phyloP scores from a whole-genome alignment of 2,329 filamentous ascomycete genomes.

The Neonectria punicea region DNA sequence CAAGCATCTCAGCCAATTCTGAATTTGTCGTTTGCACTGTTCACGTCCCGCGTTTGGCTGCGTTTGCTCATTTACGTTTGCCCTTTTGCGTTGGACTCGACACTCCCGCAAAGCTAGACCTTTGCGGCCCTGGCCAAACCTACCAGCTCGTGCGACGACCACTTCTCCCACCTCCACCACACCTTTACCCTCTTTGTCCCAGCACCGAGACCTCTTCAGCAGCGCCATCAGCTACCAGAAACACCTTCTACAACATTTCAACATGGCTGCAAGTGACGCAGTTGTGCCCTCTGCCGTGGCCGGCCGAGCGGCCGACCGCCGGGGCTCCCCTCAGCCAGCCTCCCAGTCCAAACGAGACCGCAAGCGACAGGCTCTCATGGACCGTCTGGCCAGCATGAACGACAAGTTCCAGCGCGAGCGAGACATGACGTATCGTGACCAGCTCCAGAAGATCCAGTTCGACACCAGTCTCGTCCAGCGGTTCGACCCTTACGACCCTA shows the following conservation, averaged over 20 bases:
- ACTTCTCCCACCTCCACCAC: background rate
- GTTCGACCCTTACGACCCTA: conserved; percentile 81
- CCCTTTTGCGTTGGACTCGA: background rate
- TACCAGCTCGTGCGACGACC: conserved; percentile 6
- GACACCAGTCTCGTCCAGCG: conserved; percentile 88
- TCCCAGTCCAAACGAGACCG: conserved; percentile 88
- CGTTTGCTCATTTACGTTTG: background rate
- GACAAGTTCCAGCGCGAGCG: conserved; percentile 83
- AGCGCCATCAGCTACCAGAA: conserved; percentile 1
- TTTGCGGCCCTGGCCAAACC: background rate
- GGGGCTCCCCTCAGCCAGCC: conserved; percentile 49
- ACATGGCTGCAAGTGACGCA: conserved; percentile 55
- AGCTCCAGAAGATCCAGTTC: conserved; percentile 90
- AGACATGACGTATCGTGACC: conserved; percentile 86
- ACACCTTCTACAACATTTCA: conserved; percentile 15
- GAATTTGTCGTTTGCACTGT: background rate
- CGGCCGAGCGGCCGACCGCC: conserved; percentile 49
- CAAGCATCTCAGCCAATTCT: background rate
- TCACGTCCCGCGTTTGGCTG: background rate
- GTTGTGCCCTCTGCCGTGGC: conserved; percentile 46
- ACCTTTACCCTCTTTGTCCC: conserved; percentile 6
- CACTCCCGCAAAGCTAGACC: conserved; percentile 16
- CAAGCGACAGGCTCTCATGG: conserved; percentile 82
- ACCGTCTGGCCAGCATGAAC: conserved; percentile 80
- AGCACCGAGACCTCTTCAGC: background rate